A percentile compares a stretch with the other conserved stretches of the same genome.
These are phyloP conservation scores for Rugonectria rugulosa DNA, from an alignment of 2,329 filamentous ascomycete genomes.

Conservation along the genomic window DNA sequence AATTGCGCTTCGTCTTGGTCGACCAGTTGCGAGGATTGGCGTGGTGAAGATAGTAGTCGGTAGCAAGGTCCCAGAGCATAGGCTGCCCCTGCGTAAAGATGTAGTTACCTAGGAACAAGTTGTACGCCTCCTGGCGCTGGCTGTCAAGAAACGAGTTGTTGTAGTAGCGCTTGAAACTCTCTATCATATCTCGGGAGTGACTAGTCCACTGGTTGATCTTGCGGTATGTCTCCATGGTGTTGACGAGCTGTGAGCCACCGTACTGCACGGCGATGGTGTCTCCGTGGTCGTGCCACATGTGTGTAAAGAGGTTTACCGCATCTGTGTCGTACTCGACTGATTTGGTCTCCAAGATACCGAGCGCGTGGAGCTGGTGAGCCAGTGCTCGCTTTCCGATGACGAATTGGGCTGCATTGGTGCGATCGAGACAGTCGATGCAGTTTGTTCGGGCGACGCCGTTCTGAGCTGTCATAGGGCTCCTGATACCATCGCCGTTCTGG, in stretches of 20 bases:
- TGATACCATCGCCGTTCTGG: constrained; percentile 81
- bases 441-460: constrained; percentile 95
- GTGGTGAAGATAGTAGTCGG: constrained; percentile 96
- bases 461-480: constrained; percentile 72
- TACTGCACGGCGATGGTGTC: constrained; percentile 99
- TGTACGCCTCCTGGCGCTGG: constrained; percentile 98
- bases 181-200: constrained; percentile 97
- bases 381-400: constrained; percentile 95
- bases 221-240: constrained; percentile 98
- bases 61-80: constrained; percentile 95
- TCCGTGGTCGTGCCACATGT: constrained; percentile 98
- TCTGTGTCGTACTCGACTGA: constrained; percentile 93
- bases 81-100: constrained; percentile 86
- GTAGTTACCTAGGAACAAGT: constrained; percentile 96
- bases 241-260: constrained; percentile 95
- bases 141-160: constrained; percentile 98
- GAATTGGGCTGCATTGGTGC: constrained; percentile 97
- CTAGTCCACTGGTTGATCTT: constrained; percentile 99
- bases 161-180: constrained; percentile 98
- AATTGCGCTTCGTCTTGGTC: constrained; percentile 68
- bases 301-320: constrained; percentile 93
- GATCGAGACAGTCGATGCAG: constrained; percentile 96
- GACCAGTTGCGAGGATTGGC: constrained; percentile 80
- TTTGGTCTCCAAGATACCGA: constrained; percentile 83
- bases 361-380: constrained; percentile 88